These are phyloP conservation scores for Botryotinia globosa DNA, from an alignment of 2,329 filamentous ascomycete genomes.

Conservation along the genomic window DNA sequence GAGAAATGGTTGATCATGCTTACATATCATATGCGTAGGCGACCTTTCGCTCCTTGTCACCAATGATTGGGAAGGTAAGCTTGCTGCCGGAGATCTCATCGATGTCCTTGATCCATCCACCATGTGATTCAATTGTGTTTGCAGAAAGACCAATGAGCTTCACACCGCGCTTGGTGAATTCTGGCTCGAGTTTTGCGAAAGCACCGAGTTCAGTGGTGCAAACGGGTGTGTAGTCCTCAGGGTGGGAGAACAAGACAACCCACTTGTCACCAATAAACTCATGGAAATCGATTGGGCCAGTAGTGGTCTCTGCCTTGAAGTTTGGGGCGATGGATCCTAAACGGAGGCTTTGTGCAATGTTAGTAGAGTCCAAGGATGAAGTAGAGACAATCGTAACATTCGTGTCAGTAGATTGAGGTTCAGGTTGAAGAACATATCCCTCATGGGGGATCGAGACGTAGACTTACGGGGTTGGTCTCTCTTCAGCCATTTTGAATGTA, in stretches of 20 bases:
- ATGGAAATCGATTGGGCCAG: slow-evolving; percentile 77
- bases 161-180: slow-evolving; percentile 82
- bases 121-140: slow-evolving; percentile 81
- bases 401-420: not conserved
- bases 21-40: slow-evolving; percentile 77
- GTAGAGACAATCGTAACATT: not conserved
- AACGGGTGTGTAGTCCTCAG: slow-evolving; percentile 88
- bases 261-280: slow-evolving; percentile 76
- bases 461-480: slow-evolving; percentile 27
- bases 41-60: slow-evolving; percentile 75
- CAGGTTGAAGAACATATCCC: not conserved
- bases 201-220: slow-evolving; percentile 95
- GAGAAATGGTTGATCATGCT: slow-evolving; percentile 35
- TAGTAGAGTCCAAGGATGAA: not conserved
- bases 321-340: slow-evolving; percentile 70
- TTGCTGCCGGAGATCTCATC: slow-evolving; percentile 70
- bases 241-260: slow-evolving; percentile 82
- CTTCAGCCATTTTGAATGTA: slow-evolving; percentile 25
- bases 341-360: slow-evolving; percentile 50
- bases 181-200: slow-evolving; percentile 82
- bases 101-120: slow-evolving; percentile 88
- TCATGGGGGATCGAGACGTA: not conserved
- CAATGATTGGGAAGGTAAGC: slow-evolving; percentile 76
- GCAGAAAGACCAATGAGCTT: slow-evolving; percentile 90
- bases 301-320: slow-evolving; percentile 79